Evolutionary conservation across 306 rosid species (phyloP), one percentile per base, ranked within the genome.

Genomic region (Rubus idaeus): DNA sequence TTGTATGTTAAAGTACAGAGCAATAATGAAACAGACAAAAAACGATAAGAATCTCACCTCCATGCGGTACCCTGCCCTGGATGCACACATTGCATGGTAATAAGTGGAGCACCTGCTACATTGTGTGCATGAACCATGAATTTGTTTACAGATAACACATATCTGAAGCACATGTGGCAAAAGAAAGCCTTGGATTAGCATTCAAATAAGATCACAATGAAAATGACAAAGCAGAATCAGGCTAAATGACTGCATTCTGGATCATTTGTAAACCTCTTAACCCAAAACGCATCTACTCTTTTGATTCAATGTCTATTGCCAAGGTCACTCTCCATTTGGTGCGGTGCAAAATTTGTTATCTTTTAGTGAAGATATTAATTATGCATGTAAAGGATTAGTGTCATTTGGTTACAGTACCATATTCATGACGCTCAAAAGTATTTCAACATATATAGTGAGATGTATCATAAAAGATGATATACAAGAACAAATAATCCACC

Each of bases 41-140:
- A 75, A 63, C 40, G 53, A 76, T 42, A 78, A 73, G 60, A 42
- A 63, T 30, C 91, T 83, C 78, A 93, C 99, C 97, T 96, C 99
- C 99, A 96, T 96, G 41, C 97, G 93, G 82, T 93, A 96, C 77
- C 99, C 99, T 37, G 99, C 98, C 75, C 99, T 88, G 80, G 99
- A 96, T 69, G 99, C 99, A 85, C 99, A 96, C 98, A 93, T 96
- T 76, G 99, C 98, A 84, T 96, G 99, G 84, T 89, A 96, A 91
- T 96, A 96, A 84, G 99, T 96, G 50, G 99, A 96, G 66, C 99
- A 96, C 80, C 88, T 96, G 96, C 98, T 89, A 81, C 99, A 96
- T 82, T 96, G 99, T 51, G 94, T 96, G 85, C 99, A 96, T 0
- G 99, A 96, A 71, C 99, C 99, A 67, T 96, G 99, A 64, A 96